phyloP scores from a whole-genome alignment of 73 alveolate species.

The Urostyla sp. region DNA sequence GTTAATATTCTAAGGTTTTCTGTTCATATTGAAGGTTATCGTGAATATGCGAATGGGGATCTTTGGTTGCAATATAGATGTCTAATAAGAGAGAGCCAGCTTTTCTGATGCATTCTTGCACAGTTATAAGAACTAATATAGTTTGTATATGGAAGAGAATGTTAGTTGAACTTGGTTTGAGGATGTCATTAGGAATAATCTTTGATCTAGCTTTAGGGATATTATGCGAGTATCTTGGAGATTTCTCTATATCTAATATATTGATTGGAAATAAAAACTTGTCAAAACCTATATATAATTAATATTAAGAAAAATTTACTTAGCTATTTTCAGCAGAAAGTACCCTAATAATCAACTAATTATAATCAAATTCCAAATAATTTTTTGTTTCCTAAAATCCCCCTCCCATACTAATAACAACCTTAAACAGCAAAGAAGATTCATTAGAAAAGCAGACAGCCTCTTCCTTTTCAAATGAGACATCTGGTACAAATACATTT shows the following conservation, averaged over 20 bases:
- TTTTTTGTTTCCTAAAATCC: slow-evolving; percentile 18
- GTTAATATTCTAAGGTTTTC: slow-evolving; percentile 8
- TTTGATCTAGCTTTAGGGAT: slow-evolving; percentile 39
- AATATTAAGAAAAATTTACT: not conserved
- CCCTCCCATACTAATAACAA: slow-evolving; percentile 8
- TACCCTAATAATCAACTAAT: not conserved
- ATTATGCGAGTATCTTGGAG: no score
- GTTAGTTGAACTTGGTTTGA: not conserved
- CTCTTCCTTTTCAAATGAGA: slow-evolving; percentile 26
- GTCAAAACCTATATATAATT: not conserved
- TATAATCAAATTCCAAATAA: not conserved
- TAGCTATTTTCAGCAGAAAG: slow-evolving; percentile 2
- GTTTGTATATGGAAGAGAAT: slow-evolving; percentile 50
- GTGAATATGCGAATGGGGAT: not conserved
- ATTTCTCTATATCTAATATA: slow-evolving; percentile 9
- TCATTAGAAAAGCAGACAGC: slow-evolving; percentile 2
- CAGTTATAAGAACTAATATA: slow-evolving; percentile 28
- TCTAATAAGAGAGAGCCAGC: not conserved
- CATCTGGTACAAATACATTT: slow-evolving; percentile 26
- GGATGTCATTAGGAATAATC: not conserved
- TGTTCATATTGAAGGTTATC: slow-evolving; percentile 53
- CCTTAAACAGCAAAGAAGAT: slow-evolving; percentile 14
- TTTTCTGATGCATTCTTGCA: slow-evolving; percentile 16
- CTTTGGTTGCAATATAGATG: not conserved
- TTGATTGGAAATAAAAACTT: not conserved